Base-by-base conservation (phyloP, 2,329 filamentous ascomycete genomes). In the Sporothrix schenckii region DNA sequence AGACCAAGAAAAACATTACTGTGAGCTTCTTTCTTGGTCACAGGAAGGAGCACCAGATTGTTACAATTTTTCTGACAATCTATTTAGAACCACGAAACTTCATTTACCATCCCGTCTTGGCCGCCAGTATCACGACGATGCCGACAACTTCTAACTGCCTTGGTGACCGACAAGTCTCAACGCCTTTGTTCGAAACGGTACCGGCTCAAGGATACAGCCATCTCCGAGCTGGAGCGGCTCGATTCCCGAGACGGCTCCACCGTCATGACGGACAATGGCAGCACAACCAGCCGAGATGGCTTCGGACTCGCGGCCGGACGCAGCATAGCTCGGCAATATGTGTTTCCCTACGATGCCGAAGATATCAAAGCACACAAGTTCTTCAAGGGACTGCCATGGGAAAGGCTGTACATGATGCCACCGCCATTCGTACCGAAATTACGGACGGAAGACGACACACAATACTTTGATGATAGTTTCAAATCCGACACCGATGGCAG, bases 361-460 rank as follows among this genome's bases (percentile, higher is more conserved):
- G 93, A 97, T 69, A 96, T 98, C 83, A 97, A 96, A 78, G 81
- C 85, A 3, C 95, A 98, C 80, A 87, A 88, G 13, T 98, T 94
- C 86, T 98, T 98, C 81, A 85, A 85, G 70, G 88, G 88, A 66
- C 87, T 96, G 19, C 86, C 88, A 0, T 98, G 93, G 95, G 87
- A 91, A 16, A 86, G 86, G 0, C 80, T 97, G 19, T 91, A 95
- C 76, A 80, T 86, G 47, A 85, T 88, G 69, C 82, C 83, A 10
- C 94, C 94, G 0, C 94, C 94, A 0, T 94, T 96, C 76, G 83
- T 96, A 0, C 94, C 94, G 0, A 85, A 88, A 11, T 89, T 97
- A 30, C 83, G 83, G 52, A 82, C 83, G 41, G 82, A 85, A 73
- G 89, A 91, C 67, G 91, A 94, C 77, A 95, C 93, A 0, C 92